Conservation (phyloP, 2,329 filamentous ascomycete species). For the Diatrype stigma region DNA sequence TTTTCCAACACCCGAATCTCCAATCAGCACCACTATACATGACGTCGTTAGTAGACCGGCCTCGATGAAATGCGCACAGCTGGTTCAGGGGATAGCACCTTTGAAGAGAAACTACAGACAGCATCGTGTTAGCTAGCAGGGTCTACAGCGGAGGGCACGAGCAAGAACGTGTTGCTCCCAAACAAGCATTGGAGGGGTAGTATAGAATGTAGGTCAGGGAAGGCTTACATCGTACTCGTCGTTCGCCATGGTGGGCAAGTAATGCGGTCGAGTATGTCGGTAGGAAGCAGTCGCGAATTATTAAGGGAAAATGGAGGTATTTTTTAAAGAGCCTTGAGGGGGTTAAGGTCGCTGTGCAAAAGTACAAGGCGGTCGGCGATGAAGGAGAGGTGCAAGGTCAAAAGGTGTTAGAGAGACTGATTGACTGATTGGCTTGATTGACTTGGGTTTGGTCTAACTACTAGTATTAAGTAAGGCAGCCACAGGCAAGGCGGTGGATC, state of each 20-base stretch:
- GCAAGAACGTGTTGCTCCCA: conserved; percentile 2
- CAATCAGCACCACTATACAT: conserved; percentile 84
- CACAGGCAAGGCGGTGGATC: not conserved
- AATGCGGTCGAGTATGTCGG: not conserved
- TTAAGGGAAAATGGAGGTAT: not conserved
- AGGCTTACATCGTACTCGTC: conserved; percentile 97
- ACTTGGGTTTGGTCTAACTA: not conserved
- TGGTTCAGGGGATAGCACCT: conserved; percentile 53
- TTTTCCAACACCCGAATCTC: conserved; percentile 99
- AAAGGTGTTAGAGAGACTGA: conserved; percentile 8
- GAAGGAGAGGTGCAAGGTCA: not conserved
- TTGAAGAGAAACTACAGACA: conserved; percentile 90
- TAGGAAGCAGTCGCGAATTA: not conserved
- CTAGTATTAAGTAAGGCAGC: not conserved
- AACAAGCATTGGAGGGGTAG: conserved; percentile 10
- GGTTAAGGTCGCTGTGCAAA: not conserved
- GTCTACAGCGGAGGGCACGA: conserved; percentile 15
- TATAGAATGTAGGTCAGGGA: conserved; percentile 19
- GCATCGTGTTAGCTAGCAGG: conserved; percentile 26
- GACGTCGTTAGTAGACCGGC: conserved; percentile 23
- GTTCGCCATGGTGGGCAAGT: conserved; percentile 77
- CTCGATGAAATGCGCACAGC: conserved; percentile 20
- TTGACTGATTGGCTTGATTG: not conserved
- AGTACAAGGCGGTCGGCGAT: not conserved
- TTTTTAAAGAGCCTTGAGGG: too few species aligned